Evolutionary conservation across 805 yeast species (phyloP).

Genomic region (Starmerella bacillaris): DNA sequence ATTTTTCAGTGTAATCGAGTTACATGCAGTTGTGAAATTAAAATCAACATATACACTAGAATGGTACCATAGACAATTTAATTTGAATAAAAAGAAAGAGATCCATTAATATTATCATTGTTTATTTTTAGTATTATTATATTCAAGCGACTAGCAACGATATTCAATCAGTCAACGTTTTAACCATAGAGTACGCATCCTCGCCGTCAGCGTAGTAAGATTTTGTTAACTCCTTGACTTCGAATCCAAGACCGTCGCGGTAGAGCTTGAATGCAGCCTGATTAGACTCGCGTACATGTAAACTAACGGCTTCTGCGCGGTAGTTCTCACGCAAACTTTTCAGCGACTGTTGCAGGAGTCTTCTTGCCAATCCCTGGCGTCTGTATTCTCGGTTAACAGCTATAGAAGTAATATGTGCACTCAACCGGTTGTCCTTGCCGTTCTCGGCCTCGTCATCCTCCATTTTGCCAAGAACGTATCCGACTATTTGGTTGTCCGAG

Average conservation of each 20-base stretch:
- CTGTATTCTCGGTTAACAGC: slow-evolving; percentile 92
- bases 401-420: slow-evolving; percentile 86
- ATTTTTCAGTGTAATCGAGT: no score
- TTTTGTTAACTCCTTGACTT: slow-evolving; percentile 62
- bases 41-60: no score
- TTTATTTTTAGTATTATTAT: background rate
- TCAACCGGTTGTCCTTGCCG: slow-evolving; percentile 19
- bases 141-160: background rate
- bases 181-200: slow-evolving; percentile 91
- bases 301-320: slow-evolving; percentile 63
- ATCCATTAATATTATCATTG: no score
- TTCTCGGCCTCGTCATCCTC: slow-evolving; percentile 46
- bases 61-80: no score
- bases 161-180: slow-evolving; percentile 20
- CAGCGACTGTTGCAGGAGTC: slow-evolving; percentile 59
- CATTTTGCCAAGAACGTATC: slow-evolving; percentile 90
- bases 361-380: slow-evolving; percentile 86
- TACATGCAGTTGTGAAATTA: no score
- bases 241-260: slow-evolving; percentile 67
- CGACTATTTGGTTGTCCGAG: slow-evolving; percentile 69
- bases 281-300: slow-evolving; percentile 87
- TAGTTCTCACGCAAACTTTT: slow-evolving; percentile 67
- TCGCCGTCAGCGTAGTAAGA: slow-evolving; percentile 95
- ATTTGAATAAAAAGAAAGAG: no score
- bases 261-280: slow-evolving; percentile 86